Evolutionary conservation across 2,329 filamentous ascomycete genomes (phyloP).

Genomic region (Cercospora sesami): DNA sequence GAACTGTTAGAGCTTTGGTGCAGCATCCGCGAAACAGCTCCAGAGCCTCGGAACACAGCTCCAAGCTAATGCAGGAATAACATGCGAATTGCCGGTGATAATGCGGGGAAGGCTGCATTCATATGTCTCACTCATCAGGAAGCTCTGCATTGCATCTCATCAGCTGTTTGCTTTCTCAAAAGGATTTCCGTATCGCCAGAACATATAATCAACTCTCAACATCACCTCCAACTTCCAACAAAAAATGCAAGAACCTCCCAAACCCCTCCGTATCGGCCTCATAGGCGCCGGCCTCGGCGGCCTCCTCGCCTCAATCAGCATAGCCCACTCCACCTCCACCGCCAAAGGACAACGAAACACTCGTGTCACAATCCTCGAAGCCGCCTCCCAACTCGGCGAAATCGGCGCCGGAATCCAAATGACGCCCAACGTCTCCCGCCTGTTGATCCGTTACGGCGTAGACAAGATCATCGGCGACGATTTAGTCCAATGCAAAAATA

Average conservation of each 20-base stretch:
- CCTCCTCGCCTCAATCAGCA: slow-evolving; percentile 44
- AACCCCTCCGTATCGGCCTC: slow-evolving; percentile 23
- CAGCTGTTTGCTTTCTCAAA: not conserved
- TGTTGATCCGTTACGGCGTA: slow-evolving; percentile 44
- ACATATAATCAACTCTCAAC: not conserved
- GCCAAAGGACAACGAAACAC: slow-evolving; percentile 29
- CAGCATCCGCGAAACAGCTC: too few relatives aligned
- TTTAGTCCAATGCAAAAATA: slow-evolving; percentile 43
- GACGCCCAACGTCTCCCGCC: slow-evolving; percentile 40
- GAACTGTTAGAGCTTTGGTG: too few relatives aligned
- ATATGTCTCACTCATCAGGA: not conserved
- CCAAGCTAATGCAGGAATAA: not conserved
- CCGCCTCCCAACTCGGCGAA: slow-evolving; percentile 42
- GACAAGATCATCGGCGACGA: slow-evolving; percentile 45
- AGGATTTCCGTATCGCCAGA: not conserved
- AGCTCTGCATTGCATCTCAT: not conserved
- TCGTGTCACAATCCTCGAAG: slow-evolving; percentile 44
- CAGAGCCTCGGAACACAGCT: not conserved
- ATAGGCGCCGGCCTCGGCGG: slow-evolving; percentile 44
- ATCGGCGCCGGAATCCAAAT: slow-evolving; percentile 33
- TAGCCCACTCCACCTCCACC: slow-evolving; percentile 27
- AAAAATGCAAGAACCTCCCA: not conserved
- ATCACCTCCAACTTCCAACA: not conserved
- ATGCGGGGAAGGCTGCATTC: not conserved
- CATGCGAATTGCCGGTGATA: not conserved